These are phyloP conservation scores for Boletus sp. DNA, from an alignment of 1,284 basidiomycete genomes.

Conservation along the genomic window DNA sequence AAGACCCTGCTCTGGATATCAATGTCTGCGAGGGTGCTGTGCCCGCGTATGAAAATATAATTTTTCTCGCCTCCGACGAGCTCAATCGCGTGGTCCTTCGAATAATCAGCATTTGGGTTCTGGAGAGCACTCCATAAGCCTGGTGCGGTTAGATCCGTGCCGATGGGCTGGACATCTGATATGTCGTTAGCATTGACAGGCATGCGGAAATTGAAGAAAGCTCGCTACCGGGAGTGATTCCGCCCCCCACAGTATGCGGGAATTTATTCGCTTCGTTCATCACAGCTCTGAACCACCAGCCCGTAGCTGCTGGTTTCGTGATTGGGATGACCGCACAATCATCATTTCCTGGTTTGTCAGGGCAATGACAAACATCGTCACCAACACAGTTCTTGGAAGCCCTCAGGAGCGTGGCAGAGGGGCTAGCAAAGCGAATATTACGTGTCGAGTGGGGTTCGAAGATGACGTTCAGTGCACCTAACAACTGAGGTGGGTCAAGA, in stretches of 20 bases:
- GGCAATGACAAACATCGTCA: background rate
- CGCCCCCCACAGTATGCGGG: constrained; percentile 1
- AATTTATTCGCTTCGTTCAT: constrained; percentile 7
- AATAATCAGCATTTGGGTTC: constrained; percentile 7
- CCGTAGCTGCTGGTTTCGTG: constrained; percentile 13
- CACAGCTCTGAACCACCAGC: constrained; percentile 13
- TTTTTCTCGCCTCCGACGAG: constrained; percentile 9
- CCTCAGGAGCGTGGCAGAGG: constrained; percentile 1
- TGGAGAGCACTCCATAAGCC: constrained; percentile 1
- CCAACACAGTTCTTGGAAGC: background rate
- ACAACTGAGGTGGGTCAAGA: background rate
- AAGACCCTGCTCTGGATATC: constrained; percentile 11
- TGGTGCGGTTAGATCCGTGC: background rate
- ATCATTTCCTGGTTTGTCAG: background rate
- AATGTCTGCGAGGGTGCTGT: constrained; percentile 13
- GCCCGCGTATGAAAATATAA: constrained; percentile 15
- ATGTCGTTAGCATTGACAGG: background rate
- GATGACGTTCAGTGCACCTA: constrained; percentile 15
- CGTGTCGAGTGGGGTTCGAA: constrained; percentile 13
- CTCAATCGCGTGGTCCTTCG: background rate
- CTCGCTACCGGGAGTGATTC: constrained; percentile 7
- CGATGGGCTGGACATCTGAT: constrained; percentile 14
- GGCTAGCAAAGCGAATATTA: constrained; percentile 12
- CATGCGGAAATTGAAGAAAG: background rate
- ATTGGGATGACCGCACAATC: constrained; percentile 2